Percentiles rank a stretch among this genome's conserved stretches.
Conservation (phyloP, 345 rosid species). For the Abelmoschus esculentus region DNA sequence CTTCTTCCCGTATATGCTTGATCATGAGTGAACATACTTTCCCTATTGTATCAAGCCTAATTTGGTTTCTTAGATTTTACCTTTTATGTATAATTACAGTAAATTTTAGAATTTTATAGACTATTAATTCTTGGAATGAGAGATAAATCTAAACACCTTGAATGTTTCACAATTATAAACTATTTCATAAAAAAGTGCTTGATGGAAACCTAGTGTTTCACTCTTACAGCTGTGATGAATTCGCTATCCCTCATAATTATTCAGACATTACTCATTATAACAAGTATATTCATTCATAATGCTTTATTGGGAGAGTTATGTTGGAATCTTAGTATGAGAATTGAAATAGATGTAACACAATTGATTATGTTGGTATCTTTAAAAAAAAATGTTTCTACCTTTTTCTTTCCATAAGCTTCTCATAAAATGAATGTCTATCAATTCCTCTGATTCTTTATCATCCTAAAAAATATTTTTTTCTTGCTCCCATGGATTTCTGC, state of each 20-base stretch:
- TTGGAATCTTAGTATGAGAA: neutral
- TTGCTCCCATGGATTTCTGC: neutral
- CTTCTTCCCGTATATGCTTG: neutral
- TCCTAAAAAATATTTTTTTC: neutral
- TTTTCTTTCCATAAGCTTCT: neutral
- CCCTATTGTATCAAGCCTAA: neutral
- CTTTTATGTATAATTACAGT: neutral
- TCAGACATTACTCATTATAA: neutral
- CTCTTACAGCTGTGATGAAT: neutral
- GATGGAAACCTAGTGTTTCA: neutral
- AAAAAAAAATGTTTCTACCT: neutral
- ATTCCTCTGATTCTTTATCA: neutral
- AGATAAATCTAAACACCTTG: neutral
- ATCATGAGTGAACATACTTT: neutral
- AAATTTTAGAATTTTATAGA: neutral
- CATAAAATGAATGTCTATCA: neutral
- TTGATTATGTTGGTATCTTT: neutral
- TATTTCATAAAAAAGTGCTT: neutral
- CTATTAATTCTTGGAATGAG: neutral
- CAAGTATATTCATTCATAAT: neutral
- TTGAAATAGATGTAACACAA: too few species aligned
- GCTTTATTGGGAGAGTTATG: neutral
- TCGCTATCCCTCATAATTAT: neutral
- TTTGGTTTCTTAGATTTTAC: neutral
- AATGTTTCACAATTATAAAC: neutral